Base-by-base conservation (phyloP, 345 rosid species). In the Salix koriyanagi region DNA sequence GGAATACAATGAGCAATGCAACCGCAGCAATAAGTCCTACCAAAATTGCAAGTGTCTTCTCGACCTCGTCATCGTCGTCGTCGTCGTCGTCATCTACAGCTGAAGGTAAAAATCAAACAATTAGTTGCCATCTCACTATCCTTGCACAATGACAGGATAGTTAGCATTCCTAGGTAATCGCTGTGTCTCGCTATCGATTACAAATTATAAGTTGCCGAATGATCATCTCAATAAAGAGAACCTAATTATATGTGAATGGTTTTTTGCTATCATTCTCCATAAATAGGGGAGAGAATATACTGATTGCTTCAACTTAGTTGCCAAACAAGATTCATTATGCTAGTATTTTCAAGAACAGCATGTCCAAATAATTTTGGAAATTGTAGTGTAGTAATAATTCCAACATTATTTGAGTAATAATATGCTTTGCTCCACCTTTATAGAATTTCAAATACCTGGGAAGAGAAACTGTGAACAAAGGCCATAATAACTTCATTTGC, bases 21-120 rank as follows among this genome's bases (percentile, higher is more conserved):
- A 93, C 94, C 76, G 83, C 97, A 21, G 94, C 98, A 30, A 95
- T 91, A 56, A 93, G 88, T 1, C 97, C 99, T 65, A 95, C 86
- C 83, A 95, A 56, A 60, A 95, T 93, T 37, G 99, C 97, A 1
- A 95, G 87, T 11, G 99, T 95, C 89, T 91, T 95, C 92, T 95
- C 88, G 34, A 89, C 86, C 85, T 95, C 97, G 26, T 93, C 84
- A 72, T 94, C 94, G 58, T 87, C 69, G 60, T 79, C 69, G 37
- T 36, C 7, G 1, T 36, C 37, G 0, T 36, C 37, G 37, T 36
- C 7, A 36, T 82, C 91, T 85, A 69, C 52, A 54, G 2, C 12
- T 25, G 64, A 69, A 48, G 23, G 54, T 18, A 28, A 48, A 54
- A 2, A 26, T 8, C 18, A 41, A 26, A 7, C 12, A 14, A 28